Conservation (phyloP, 1,284 basidiomycete species). For the Irpex sp. region DNA sequence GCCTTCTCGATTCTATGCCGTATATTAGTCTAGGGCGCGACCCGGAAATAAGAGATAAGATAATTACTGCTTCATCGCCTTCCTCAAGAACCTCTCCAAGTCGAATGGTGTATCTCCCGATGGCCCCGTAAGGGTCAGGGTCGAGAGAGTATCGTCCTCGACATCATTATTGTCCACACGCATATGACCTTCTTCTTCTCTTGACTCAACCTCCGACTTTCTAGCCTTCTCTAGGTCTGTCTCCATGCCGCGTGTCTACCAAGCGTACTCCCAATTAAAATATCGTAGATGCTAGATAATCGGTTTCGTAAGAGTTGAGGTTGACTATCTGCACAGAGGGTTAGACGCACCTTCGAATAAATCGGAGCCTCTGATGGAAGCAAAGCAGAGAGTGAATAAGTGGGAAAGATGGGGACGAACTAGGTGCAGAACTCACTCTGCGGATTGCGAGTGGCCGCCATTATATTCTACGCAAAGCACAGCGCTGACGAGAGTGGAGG, state of each 20-base stretch:
- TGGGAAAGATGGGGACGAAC: not conserved
- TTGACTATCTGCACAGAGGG: too few relatives aligned
- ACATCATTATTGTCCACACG: not conserved
- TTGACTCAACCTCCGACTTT: not conserved
- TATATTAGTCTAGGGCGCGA: not conserved
- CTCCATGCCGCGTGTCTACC: not conserved
- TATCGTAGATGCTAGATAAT: not conserved
- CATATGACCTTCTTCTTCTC: not conserved
- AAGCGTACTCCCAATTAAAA: not conserved
- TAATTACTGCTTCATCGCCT: not conserved
- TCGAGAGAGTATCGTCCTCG: not conserved
- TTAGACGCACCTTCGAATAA: not conserved
- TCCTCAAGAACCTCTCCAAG: not conserved
- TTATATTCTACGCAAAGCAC: not conserved
- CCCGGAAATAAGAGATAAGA: not conserved
- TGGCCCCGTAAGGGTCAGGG: not conserved
- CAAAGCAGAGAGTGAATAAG: not conserved
- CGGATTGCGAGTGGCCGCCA: not conserved
- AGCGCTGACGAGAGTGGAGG: not conserved
- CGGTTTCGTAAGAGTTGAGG: too few relatives aligned
- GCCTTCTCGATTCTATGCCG: constrained; percentile 38
- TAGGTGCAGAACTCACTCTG: not conserved
- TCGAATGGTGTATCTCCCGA: not conserved
- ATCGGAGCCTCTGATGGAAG: not conserved
- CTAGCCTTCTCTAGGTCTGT: not conserved